Evolutionary conservation across 2,329 filamentous ascomycete genomes (phyloP), one percentile per base, ranked within the genome.

Genomic region (Paecilomyces variotii): DNA sequence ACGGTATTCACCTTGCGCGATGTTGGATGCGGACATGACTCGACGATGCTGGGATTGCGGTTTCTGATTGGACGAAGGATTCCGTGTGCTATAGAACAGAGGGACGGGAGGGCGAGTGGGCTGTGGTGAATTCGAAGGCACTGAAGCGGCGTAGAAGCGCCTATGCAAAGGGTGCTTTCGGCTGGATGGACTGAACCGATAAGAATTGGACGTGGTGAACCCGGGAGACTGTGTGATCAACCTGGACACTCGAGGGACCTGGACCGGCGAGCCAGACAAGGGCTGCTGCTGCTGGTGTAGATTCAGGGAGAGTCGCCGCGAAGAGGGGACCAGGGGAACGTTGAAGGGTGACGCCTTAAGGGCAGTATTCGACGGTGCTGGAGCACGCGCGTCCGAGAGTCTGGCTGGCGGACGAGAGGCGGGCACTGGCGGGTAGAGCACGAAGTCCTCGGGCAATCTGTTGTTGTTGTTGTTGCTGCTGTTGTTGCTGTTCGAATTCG

Each of bases 391-490:
- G 68, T 69, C 67, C 65, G 65, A 67, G 61, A 58, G 62, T 58
- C 61, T 73, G 70, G 69, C 68, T 65, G 68, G 68, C 62, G 65
- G 66, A 60, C 65, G 66, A 58, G 69, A 63, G 53, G 64, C 60
- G 57, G 68, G 63, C 52, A 66, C 56, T 27, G 64, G 60, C 26
- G 74, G 76, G 65, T 71, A 79, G 59, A 79, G 75, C 59, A 77
- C 75, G 62, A 78, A 79, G 76, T 79, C 76, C 69, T 74, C 70
- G 56, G 65, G 68, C 55, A 66, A 55, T 52, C 52, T 55, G 58
- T 50, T 59, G 58, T 32, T 64, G 57, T 56, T 57, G 58, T 34
- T 60, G 57, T 56, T 59, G 54, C 53, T 63, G 59, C 53, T 63
- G 35, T 3, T 28, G 50, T 28, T 52, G 68, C 64, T 67, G 68